Evolutionary conservation across 495 filamentous ascomycete genomes (phyloP), one percentile per base, ranked within the genome.

Genomic region (Penicillium roqueforti): DNA sequence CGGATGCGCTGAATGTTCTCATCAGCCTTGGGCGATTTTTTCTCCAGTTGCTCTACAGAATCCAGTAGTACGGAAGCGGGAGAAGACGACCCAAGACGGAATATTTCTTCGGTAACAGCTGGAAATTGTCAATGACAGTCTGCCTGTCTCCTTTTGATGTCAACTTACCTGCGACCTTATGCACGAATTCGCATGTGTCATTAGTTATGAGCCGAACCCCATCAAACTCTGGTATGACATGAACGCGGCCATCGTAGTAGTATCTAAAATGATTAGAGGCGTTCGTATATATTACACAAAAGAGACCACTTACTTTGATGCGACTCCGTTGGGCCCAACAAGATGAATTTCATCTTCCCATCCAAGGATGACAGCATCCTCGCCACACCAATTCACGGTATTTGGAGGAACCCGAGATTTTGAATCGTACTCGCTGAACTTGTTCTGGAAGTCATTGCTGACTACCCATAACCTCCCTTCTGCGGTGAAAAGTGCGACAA

Each of bases 331-430:
- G 0, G 90, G 91, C 1, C 91, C 92, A 51, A 97, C 87, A 40
- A 98, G 79, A 65, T 97, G 93, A n/a, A 97, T 85, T 61, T 98
- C 93, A 70, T 98, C 93, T 60, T 96, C 93, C 93, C 93, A 98
- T 13, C 90, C 91, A 54, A 97, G 82, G 41, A 95, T 84, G 8
- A 97, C 90, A 6, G 91, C 88, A 70, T 97, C 90, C 54, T 96
- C 95, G 14, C 93, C 92, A 69, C 93, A 97, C 93, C 93, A 98
- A 56, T 91, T 84, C 47, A 98, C 79, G 50, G 92, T 86, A 62
- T 89, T 90, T 1, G 93, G 95, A 1, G 84, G 76, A n/a, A 87
- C 92, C 59, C 84, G 88, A 22, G 87, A 88, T 53, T 83, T 84
- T 0, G 91, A 91, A 67, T 96, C 87, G 66, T 97, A 91, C 66